These are phyloP conservation scores for Annulohypoxylon truncatum DNA, from an alignment of 2,329 filamentous ascomycete genomes.

Conservation along the genomic window DNA sequence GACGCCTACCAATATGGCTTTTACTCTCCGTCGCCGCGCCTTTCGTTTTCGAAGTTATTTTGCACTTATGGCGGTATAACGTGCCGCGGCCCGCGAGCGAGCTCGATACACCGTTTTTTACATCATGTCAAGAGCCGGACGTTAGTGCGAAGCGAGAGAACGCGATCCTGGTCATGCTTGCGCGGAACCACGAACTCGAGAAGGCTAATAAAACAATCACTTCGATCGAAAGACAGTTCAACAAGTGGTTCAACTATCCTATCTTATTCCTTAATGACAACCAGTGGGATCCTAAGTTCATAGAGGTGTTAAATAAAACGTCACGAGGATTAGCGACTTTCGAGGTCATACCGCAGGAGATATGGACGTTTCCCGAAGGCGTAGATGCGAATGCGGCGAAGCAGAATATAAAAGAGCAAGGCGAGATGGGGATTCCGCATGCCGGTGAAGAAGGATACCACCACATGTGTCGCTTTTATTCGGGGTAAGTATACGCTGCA, in stretches of 20 bases:
- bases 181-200: conserved; percentile 57
- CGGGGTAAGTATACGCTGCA: conserved; percentile 51
- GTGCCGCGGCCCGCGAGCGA: conserved; percentile 52
- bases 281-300: conserved; percentile 55
- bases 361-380: conserved; percentile 57
- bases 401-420: conserved; percentile 51
- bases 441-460: conserved; percentile 56
- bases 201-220: conserved; percentile 55
- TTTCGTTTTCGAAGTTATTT: conserved; percentile 50
- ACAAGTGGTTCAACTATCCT: conserved; percentile 60
- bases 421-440: conserved; percentile 51
- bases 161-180: conserved; percentile 60
- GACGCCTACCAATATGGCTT: conserved; percentile 48
- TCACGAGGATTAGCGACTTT: conserved; percentile 55
- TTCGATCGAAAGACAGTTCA: conserved; percentile 58
- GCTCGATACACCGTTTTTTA: conserved; percentile 56
- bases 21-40: conserved; percentile 48
- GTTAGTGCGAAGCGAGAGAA: conserved; percentile 54
- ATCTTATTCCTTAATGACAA: conserved; percentile 61
- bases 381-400: conserved; percentile 49
- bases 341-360: conserved; percentile 55
- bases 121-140: conserved; percentile 55
- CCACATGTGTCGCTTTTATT: conserved; percentile 59
- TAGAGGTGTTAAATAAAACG: conserved; percentile 52
- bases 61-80: conserved; percentile 52